phyloP scores from a whole-genome alignment of 106 monocot species.

The Gastrodia elata region DNA sequence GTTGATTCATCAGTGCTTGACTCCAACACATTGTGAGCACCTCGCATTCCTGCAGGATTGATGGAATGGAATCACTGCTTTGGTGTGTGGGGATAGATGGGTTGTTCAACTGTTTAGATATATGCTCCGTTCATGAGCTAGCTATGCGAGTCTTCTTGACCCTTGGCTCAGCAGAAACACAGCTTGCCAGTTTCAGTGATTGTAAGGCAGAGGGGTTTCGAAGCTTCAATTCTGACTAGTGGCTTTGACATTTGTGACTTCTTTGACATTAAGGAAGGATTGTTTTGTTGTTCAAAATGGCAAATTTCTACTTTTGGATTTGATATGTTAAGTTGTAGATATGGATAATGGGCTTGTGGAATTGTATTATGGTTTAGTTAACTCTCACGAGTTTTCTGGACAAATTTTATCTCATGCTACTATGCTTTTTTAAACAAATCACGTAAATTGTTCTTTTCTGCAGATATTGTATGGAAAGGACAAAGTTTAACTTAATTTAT shows the following conservation, averaged over 20 bases:
- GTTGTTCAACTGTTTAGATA: too few species aligned
- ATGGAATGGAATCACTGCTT: too few species aligned
- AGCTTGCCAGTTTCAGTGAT: neutral
- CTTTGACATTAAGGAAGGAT: neutral
- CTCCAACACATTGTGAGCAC: too few species aligned
- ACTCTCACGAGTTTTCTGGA: neutral
- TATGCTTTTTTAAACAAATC: neutral
- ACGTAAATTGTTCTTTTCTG: neutral
- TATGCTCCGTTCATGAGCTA: too few species aligned
- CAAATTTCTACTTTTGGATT: slow-evolving; percentile 1
- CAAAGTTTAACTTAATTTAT: neutral
- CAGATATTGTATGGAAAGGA: neutral
- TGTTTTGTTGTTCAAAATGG: neutral
- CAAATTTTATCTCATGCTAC: neutral
- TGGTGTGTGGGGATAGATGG: too few species aligned
- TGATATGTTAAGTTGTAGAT: neutral
- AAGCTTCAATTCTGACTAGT: neutral
- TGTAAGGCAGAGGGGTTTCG: neutral
- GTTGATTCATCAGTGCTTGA: too few species aligned
- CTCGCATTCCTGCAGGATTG: too few species aligned
- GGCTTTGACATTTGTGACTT: neutral
- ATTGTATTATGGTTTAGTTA: neutral
- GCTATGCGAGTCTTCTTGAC: neutral
- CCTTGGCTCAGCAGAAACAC: neutral
- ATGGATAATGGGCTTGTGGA: neutral